These are phyloP conservation scores for Heimioporus sp. DNA, from an alignment of 768 basidiomycete species.

Conservation along the genomic window DNA sequence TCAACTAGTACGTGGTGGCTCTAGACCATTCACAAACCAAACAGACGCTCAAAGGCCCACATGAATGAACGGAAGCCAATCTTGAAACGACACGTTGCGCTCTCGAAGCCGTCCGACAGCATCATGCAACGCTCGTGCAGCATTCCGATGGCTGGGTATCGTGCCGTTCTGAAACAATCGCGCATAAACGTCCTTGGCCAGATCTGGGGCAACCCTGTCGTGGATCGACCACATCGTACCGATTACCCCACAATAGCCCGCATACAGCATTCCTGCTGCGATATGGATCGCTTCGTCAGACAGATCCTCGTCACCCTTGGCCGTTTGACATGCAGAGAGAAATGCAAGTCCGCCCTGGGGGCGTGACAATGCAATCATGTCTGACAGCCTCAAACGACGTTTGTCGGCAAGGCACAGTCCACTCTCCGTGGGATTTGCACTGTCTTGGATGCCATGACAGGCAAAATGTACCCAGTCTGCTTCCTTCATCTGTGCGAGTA, in stretches of 20 bases:
- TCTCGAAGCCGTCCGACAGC: not conserved
- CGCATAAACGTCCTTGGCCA: conserved; percentile 33
- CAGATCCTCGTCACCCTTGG: conserved; percentile 32
- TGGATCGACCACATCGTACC: conserved; percentile 44
- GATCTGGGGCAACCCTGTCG: conserved; percentile 34
- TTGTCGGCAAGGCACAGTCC: conserved; percentile 17
- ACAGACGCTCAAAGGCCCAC: not conserved
- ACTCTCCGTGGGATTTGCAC: conserved; percentile 11
- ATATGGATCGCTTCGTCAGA: conserved; percentile 41
- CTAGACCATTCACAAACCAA: too few species aligned
- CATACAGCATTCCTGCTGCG: conserved; percentile 38
- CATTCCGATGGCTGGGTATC: not conserved
- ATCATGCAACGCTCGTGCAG: not conserved
- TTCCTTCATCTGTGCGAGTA: conserved; percentile 1
- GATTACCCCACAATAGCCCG: conserved; percentile 31
- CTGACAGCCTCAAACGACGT: not conserved
- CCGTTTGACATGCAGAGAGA: conserved; percentile 48
- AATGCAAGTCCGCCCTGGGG: conserved; percentile 36
- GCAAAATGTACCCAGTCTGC: conserved; percentile 24
- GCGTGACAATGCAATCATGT: conserved; percentile 4
- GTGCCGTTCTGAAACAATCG: not conserved
- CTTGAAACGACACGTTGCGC: not conserved
- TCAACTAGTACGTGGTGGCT: too few species aligned
- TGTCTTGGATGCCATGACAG: conserved; percentile 28
- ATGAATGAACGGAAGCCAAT: not conserved